Evolutionary conservation across 495 filamentous ascomycete genomes (phyloP), one percentile per base, ranked within the genome.

Genomic region (Lophiotrema nucula): DNA sequence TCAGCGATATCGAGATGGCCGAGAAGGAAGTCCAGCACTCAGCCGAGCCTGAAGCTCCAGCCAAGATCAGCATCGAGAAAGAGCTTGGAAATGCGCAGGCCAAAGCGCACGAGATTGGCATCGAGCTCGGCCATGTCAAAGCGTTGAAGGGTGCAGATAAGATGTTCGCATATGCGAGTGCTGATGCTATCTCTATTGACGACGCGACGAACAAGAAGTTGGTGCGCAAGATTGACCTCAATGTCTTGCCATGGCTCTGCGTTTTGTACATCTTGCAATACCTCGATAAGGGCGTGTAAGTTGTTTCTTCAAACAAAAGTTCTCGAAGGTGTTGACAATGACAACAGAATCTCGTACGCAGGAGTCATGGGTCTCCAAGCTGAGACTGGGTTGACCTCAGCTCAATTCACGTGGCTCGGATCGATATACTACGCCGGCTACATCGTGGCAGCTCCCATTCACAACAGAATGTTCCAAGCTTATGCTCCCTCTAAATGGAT

Each of bases 261-360:
- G 49, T 15, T 16, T 16, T 53, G 13, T 53, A 53, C 37, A 19
- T 41, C 31, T 44, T 53, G 31, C 49, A 53, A 24, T 53, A 43
- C 18, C 28, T 53, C 13, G 49, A 53, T 35, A 53, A 53, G 49
- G 37, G 33, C 2, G 37, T 44, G 2, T 37, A 37, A 8, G 31
- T 37, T n/a, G 8, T 37, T n/a, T 37, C n/a, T n/a, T n/a, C 8
- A 37, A n/a, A n/a, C 31, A 10, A n/a, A n/a, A n/a, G 8, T 37
- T 37, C 31, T n/a, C n/a, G n/a, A n/a, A n/a, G n/a, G n/a, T n/a
- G n/a, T n/a, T n/a, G n/a, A n/a, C n/a, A n/a, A n/a, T n/a, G 4
- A 37, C 47, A 1, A 31, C 33, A 6, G 47, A 37, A n/a, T n/a
- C n/a, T n/a, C n/a, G n/a, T n/a, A n/a, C n/a, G n/a, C n/a, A n/a